A percentile compares a stretch with the other conserved stretches of the same genome.
Evolutionary conservation across 2,329 filamentous ascomycete species (phyloP).

Genomic region (Juglanconis sp.): DNA sequence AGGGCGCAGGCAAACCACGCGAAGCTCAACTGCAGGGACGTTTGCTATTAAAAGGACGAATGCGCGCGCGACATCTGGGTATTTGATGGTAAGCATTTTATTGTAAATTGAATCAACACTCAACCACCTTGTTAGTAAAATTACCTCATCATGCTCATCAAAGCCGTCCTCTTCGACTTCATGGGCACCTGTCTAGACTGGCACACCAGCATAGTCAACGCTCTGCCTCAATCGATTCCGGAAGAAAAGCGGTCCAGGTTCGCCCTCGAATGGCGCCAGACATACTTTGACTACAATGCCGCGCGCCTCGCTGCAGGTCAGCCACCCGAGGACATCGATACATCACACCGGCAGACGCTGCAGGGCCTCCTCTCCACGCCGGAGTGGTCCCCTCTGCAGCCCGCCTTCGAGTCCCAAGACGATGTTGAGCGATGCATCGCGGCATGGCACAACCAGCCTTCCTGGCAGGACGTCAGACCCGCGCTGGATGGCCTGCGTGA

Average conservation of each 20-base stretch:
- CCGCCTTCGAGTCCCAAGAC: constrained; percentile 21
- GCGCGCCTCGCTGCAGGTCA: constrained; percentile 32
- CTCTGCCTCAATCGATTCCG: constrained; percentile 33
- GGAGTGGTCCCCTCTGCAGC: constrained; percentile 19
- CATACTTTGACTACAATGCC: constrained; percentile 45
- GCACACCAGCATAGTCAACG: constrained; percentile 39
- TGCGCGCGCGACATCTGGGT: too few relatives aligned
- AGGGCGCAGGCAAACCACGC: too few relatives aligned
- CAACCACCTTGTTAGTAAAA: neutral
- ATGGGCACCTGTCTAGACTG: constrained; percentile 58
- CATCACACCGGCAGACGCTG: constrained; percentile 43
- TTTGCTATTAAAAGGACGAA: too few relatives aligned
- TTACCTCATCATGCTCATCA: constrained; percentile 24
- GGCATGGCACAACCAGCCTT: constrained; percentile 46
- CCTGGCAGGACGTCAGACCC: constrained; percentile 48
- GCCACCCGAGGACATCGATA: constrained; percentile 48
- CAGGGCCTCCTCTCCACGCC: constrained; percentile 29
- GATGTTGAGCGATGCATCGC: constrained; percentile 26
- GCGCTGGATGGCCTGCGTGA: constrained; percentile 38
- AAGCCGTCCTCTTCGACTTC: constrained; percentile 54
- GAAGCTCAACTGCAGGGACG: too few relatives aligned
- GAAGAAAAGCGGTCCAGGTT: constrained; percentile 33
- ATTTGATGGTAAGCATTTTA: too few relatives aligned
- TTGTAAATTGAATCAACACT: neutral
- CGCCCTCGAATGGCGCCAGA: constrained; percentile 48